These are phyloP conservation scores for Oryza glaberrima DNA, from an alignment of 176 grass and related monocot genomes.

Conservation along the genomic window DNA sequence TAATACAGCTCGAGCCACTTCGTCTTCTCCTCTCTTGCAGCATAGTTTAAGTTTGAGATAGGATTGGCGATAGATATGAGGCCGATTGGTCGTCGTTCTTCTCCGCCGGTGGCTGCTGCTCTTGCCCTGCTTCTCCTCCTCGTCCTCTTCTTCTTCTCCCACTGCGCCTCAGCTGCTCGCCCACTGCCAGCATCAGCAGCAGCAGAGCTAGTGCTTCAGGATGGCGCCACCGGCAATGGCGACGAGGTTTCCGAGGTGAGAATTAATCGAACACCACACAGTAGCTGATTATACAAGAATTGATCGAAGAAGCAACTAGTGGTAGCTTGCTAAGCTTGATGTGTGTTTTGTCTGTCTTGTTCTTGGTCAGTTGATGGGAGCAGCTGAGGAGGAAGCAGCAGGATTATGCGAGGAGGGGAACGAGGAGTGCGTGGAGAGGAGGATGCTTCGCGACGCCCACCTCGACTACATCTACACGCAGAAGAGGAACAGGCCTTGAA, in stretches of 20 bases:
- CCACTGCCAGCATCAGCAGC: not conserved
- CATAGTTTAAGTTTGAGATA: not conserved
- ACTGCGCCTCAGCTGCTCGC: not conserved
- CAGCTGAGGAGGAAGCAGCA: not conserved
- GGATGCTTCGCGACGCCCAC: conserved; percentile 48
- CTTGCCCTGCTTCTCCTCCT: conserved; percentile 17
- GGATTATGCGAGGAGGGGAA: conserved; percentile 14
- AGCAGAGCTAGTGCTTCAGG: not conserved
- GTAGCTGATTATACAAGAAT: not conserved
- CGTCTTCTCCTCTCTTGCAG: not conserved
- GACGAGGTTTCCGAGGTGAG: conserved; percentile 31
- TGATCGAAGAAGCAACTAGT: not conserved
- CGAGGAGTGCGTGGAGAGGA: conserved; percentile 46
- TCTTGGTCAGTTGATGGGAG: conserved; percentile 20
- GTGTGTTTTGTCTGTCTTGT: not conserved
- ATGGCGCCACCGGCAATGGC: conserved; percentile 6
- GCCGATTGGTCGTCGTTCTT: not conserved
- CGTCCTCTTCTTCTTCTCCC: conserved; percentile 6
- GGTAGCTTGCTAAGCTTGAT: not conserved
- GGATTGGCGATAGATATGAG: conserved; percentile 10
- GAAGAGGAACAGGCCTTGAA: conserved; percentile 35
- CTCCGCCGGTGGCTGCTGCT: not conserved
- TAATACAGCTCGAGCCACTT: not conserved
- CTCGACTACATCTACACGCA: conserved; percentile 76
- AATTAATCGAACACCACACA: not conserved